These are phyloP conservation scores for Parafenestella ontariensis DNA, from an alignment of 2,329 filamentous ascomycete genomes.

Conservation along the genomic window DNA sequence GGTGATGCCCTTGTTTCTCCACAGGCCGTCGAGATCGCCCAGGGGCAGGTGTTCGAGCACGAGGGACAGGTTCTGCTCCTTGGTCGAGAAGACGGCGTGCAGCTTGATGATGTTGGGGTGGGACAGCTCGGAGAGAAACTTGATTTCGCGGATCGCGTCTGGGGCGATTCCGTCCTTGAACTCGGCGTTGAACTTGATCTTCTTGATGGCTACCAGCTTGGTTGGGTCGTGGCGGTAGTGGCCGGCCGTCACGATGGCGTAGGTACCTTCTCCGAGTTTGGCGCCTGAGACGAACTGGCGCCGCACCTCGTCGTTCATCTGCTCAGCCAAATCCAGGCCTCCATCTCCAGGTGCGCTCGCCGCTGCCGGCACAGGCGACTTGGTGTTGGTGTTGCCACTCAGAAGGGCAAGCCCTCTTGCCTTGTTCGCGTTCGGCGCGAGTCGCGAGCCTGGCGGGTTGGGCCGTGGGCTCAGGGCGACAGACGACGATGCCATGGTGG, in stretches of 20 bases:
- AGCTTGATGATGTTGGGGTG: slow-evolving; percentile 97
- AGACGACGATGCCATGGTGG: slow-evolving; percentile 34
- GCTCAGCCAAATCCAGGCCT: slow-evolving; percentile 53
- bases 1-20: slow-evolving; percentile 77
- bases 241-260: slow-evolving; percentile 92
- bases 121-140: slow-evolving; percentile 89
- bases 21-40: slow-evolving; percentile 91
- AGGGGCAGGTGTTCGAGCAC: slow-evolving; percentile 92
- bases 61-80: slow-evolving; percentile 94
- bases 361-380: slow-evolving; percentile 17
- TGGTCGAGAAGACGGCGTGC: slow-evolving; percentile 91
- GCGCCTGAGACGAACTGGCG: slow-evolving; percentile 91
- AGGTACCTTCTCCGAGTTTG: slow-evolving; percentile 95
- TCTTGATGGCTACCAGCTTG: slow-evolving; percentile 87
- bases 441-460: slow-evolving; percentile 27
- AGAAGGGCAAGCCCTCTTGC: slow-evolving; percentile 45
- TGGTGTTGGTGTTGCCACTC: slow-evolving; percentile 26
- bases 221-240: slow-evolving; percentile 75
- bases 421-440: slow-evolving; percentile 24
- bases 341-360: slow-evolving; percentile 26
- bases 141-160: slow-evolving; percentile 94
- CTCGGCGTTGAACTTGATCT: slow-evolving; percentile 86
- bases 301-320: slow-evolving; percentile 63
- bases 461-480: slow-evolving; percentile 37
- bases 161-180: slow-evolving; percentile 91